Percentiles rank a stretch among this genome's conserved stretches.
Evolutionary conservation across 73 alveolate genomes (phyloP).

Genomic region (Paramecium biaurelia): DNA sequence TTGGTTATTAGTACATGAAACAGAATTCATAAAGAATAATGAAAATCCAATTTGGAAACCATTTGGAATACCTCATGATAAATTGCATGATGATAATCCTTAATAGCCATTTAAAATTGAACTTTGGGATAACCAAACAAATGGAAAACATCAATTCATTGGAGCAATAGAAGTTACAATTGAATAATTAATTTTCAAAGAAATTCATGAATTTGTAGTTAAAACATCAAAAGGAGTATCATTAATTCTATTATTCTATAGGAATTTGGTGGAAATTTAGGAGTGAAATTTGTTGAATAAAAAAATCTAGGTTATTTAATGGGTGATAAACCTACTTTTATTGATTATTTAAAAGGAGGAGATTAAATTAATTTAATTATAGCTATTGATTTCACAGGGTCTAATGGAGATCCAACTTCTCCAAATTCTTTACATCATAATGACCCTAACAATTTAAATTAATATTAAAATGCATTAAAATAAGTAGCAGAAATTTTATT

Average conservation of each 20-base stretch:
- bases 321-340: constrained; percentile 46
- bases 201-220: neutral
- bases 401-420: constrained; percentile 71
- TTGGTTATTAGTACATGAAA: neutral
- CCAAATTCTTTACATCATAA: constrained; percentile 73
- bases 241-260: constrained; percentile 57
- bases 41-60: constrained; percentile 26
- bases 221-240: constrained; percentile 7
- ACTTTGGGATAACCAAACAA: constrained; percentile 14
- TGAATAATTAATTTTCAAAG: neutral
- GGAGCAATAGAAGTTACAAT: constrained; percentile 43
- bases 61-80: constrained; percentile 9
- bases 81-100: constrained; percentile 15
- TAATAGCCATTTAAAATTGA: constrained; percentile 47
- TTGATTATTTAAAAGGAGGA: constrained; percentile 79
- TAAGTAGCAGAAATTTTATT: constrained; percentile 67
- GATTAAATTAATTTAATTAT: constrained; percentile 69
- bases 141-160: constrained; percentile 52
- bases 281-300: neutral
- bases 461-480: constrained; percentile 71
- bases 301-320: neutral
- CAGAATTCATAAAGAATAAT: constrained; percentile 14
- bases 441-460: constrained; percentile 53
- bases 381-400: constrained; percentile 87
- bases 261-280: constrained; percentile 59